Conservation (phyloP, 208 protist species). For the Acanthamoeba healyi region DNA sequence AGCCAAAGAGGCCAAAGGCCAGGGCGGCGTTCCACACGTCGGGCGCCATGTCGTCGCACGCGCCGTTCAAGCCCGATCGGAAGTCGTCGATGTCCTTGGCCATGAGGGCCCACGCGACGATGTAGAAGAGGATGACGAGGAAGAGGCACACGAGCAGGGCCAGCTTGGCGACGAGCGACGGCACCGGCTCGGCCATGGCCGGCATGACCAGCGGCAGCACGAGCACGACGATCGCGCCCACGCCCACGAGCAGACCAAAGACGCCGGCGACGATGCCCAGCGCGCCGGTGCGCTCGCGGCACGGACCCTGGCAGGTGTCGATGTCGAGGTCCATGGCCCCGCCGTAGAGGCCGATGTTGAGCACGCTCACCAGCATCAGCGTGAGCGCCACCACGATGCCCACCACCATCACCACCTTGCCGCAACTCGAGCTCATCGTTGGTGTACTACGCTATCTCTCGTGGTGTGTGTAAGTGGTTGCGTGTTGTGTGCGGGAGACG, state of each 20-base stretch:
- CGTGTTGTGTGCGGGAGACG: neutral
- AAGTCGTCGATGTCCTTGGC: constrained; percentile 51
- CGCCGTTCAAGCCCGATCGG: neutral
- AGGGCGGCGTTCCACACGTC: constrained; percentile 14
- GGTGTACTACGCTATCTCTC: neutral
- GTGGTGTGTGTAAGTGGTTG: neutral
- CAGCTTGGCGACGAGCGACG: neutral
- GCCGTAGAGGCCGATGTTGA: constrained; percentile 25
- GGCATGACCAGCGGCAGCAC: constrained; percentile 2
- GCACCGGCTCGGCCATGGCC: constrained; percentile 3
- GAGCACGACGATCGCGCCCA: neutral
- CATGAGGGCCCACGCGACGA: constrained; percentile 6
- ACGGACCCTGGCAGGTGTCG: neutral
- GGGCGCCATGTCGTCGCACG: neutral
- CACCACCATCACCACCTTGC: constrained; percentile 16
- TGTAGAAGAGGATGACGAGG: constrained; percentile 1
- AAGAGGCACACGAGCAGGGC: neutral
- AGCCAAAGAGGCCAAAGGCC: constrained; percentile 28
- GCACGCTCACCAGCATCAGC: neutral
- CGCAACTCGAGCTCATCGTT: neutral
- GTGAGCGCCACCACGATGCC: neutral
- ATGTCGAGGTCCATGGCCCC: neutral
- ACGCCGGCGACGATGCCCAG: constrained; percentile 19
- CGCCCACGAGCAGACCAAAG: neutral
- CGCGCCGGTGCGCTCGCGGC: constrained; percentile 5